Percentiles rank a stretch among this genome's conserved stretches.
Evolutionary conservation across 768 basidiomycete species (phyloP).

Genomic region (Suillus subaureus): DNA sequence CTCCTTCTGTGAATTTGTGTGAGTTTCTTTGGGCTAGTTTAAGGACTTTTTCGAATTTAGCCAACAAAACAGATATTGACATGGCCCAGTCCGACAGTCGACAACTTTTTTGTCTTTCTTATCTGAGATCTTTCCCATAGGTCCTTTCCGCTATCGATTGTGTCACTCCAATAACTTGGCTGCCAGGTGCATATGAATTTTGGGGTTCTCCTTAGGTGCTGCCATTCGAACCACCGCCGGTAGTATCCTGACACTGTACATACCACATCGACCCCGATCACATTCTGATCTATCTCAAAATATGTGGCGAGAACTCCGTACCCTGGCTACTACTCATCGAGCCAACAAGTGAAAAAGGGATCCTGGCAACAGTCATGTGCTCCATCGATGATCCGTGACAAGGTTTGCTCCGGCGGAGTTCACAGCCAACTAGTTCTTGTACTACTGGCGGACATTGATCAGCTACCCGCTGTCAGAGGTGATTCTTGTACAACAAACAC

Average conservation of each 20-base stretch:
- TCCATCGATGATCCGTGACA: not conserved
- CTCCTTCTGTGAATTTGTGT: slow-evolving; percentile 4
- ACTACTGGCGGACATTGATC: not conserved
- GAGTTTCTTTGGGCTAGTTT: slow-evolving; percentile 6
- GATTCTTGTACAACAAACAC: not conserved
- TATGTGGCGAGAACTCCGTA: not conserved
- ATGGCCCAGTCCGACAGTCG: not conserved
- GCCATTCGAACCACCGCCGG: not conserved
- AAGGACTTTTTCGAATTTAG: slow-evolving; percentile 6
- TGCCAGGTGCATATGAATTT: not conserved
- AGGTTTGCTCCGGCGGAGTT: not conserved
- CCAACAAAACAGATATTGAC: slow-evolving; percentile 4
- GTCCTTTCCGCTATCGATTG: not conserved
- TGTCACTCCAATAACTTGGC: not conserved
- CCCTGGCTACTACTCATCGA: not conserved
- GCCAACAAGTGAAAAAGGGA: not conserved
- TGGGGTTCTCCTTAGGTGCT: not conserved
- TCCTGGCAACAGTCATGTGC: not conserved
- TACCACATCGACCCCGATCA: not conserved
- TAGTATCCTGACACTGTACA: not conserved
- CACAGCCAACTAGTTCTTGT: not conserved
- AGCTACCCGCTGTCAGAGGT: not conserved
- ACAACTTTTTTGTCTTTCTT: slow-evolving; percentile 2
- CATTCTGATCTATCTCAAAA: slow-evolving; percentile 3
- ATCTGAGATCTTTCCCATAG: slow-evolving; percentile 7